Evolutionary conservation across 2,329 filamentous ascomycete genomes (phyloP).

Genomic region (Aspergillus novofumigatus): DNA sequence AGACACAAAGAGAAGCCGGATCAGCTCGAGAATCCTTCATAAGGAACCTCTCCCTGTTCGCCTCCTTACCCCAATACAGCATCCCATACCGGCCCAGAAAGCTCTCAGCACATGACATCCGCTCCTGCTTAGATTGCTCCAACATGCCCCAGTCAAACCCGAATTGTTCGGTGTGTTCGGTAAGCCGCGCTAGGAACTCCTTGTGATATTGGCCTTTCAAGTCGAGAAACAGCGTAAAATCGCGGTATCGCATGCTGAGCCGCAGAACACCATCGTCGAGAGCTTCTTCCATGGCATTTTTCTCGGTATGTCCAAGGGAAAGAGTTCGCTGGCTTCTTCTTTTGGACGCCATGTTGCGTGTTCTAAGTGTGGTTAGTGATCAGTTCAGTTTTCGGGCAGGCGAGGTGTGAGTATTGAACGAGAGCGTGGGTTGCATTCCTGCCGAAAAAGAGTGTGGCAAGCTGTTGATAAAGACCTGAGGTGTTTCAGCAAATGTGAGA

Average conservation of each 20-base stretch:
- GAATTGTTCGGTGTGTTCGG: conserved; percentile 4
- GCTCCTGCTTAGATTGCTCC: not conserved
- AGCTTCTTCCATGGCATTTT: conserved; percentile 5
- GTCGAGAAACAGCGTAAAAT: conserved; percentile 21
- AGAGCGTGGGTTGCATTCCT: not conserved
- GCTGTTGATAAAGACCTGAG: no score
- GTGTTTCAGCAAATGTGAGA: not conserved
- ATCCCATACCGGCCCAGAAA: conserved; percentile 17
- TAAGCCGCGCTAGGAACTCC: conserved; percentile 12
- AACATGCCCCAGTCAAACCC: conserved; percentile 13
- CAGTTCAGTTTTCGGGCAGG: not conserved
- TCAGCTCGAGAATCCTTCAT: conserved; percentile 14
- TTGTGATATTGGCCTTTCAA: conserved; percentile 13
- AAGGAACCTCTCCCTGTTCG: conserved; percentile 15
- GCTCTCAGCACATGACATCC: conserved; percentile 8
- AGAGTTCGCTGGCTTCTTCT: not conserved
- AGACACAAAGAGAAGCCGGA: conserved; percentile 11
- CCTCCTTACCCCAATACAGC: conserved; percentile 19
- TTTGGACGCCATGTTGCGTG: not conserved
- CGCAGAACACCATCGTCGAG: conserved; percentile 14
- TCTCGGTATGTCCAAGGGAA: not conserved
- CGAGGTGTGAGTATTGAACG: not conserved
- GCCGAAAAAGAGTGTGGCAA: not conserved
- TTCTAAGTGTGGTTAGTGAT: not conserved
- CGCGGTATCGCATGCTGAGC: conserved; percentile 8